Evolutionary conservation across 306 rosid genomes (phyloP).

Genomic region (Cucumis melo): DNA sequence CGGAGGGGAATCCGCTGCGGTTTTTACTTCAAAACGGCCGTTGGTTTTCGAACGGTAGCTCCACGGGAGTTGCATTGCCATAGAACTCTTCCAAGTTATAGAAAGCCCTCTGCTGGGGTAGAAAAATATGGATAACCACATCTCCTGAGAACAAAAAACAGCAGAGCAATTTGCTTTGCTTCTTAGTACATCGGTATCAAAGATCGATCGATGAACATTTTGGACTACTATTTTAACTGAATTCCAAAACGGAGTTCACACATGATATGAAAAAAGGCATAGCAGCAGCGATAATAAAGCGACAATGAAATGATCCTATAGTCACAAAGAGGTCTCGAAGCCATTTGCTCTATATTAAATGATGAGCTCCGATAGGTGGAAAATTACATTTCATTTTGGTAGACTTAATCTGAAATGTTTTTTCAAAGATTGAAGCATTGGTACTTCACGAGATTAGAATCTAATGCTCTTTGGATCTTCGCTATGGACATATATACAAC

Average conservation of each 20-base stretch:
- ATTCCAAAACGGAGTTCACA: background rate
- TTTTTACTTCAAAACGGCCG: constrained; percentile 39
- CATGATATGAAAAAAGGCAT: background rate
- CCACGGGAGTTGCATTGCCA: constrained; percentile 61
- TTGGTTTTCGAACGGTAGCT: constrained; percentile 70
- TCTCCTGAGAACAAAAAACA: constrained; percentile 50
- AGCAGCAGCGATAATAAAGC: background rate
- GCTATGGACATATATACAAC: background rate
- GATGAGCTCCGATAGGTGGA: background rate
- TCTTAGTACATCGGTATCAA: background rate
- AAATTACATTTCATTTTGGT: background rate
- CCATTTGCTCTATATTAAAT: background rate
- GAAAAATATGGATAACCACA: constrained; percentile 82
- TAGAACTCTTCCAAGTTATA: constrained; percentile 95
- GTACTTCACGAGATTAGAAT: background rate
- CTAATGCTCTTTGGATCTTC: background rate
- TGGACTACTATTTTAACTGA: background rate
- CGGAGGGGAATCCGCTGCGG: background rate
- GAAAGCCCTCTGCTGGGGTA: constrained; percentile 72
- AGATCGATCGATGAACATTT: background rate
- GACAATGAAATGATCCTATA: background rate
- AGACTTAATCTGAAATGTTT: background rate
- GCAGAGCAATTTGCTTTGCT: background rate
- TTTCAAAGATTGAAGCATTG: background rate
- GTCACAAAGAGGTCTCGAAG: background rate